Conservation (phyloP, 441 rosid species). For the Adansonia gregorii region DNA sequence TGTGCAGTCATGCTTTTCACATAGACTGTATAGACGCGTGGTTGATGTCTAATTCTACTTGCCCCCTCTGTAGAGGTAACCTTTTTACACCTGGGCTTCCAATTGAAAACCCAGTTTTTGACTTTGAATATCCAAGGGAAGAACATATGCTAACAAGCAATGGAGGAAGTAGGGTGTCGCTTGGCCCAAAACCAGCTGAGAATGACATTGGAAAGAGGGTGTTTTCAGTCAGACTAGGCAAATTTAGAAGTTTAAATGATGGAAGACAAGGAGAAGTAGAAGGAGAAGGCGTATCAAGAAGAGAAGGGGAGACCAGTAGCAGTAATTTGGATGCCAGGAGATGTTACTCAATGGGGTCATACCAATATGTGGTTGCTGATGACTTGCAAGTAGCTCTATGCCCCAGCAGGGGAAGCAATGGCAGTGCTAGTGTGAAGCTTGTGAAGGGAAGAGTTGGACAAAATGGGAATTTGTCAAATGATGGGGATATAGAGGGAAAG, state of each 20-base stretch:
- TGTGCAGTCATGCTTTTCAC: slow-evolving; percentile 73
- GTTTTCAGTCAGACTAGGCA: slow-evolving; percentile 71
- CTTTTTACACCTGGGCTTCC: slow-evolving; percentile 50
- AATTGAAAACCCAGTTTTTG: slow-evolving; percentile 52
- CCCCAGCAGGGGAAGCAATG: slow-evolving; percentile 36
- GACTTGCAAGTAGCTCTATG: slow-evolving; percentile 58
- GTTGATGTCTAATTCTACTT: slow-evolving; percentile 73
- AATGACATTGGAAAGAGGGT: slow-evolving; percentile 71
- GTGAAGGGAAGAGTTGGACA: slow-evolving; percentile 51
- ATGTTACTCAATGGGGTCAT: slow-evolving; percentile 79
- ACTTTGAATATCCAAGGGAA: slow-evolving; percentile 46
- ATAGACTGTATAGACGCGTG: slow-evolving; percentile 72
- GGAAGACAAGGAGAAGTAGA: slow-evolving; percentile 31
- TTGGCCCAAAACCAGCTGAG: slow-evolving; percentile 55
- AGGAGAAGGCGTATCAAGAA: slow-evolving; percentile 29
- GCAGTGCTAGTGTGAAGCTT: slow-evolving; percentile 41
- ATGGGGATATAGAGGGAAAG: slow-evolving; percentile 60
- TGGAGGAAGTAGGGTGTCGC: slow-evolving; percentile 43
- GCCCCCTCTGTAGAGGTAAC: slow-evolving; percentile 73
- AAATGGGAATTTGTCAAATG: slow-evolving; percentile 41
- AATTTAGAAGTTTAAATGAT: slow-evolving; percentile 52
- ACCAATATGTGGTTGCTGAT: slow-evolving; percentile 66
- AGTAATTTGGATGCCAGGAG: slow-evolving; percentile 65
- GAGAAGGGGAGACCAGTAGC: slow-evolving; percentile 50
- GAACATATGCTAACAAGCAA: slow-evolving; percentile 43